Base-by-base conservation (phyloP, 1,284 basidiomycete species). In the Ustilago tritici region DNA sequence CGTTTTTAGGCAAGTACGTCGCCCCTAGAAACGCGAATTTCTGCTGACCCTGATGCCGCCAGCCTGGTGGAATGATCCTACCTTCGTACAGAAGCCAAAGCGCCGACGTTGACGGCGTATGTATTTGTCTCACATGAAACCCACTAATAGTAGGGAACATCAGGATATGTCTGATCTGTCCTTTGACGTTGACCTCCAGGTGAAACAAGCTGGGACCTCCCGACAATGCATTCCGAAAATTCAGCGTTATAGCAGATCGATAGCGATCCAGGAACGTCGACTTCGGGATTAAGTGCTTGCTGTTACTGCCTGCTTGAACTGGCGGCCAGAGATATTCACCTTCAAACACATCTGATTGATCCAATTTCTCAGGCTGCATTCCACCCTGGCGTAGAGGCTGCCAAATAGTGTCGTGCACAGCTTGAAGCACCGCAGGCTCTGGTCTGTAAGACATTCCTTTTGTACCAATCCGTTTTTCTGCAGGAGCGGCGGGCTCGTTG, bases 301-400 rank as follows among this genome's bases (percentile, higher is more conserved):
- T 19, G 7, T 46, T 19, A 0, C 19, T 55, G 8, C 36, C 14
- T 11, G 41, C 14, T 8, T 52, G 10, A 34, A 62, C 50, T 0
- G 67, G 67, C 5, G 61, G 67, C 61, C 52, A 70, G 17, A 70
- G 40, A 12, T 23, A 64, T 14, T 70, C 56, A n/a, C 67, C 67
- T 35, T 64, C 6, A 23, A 4, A 6, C 3, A 50, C 49, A 41
- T 56, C 38, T 19, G 54, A 19, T 5, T 7, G 17, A 28, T 3
- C 1, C 12, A 56, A 17, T n/a, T 4, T 7, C 38, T 5, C 0
- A 14, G 35, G 35, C 36, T 1, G 14, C 4, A 41, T 19, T 14
- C 14, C 38, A 15, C 0, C 1, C 17, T 8, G 11, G 19, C 9
- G 0, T 11, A 67, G 47, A 14, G 3, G 12, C 1, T 14, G 1